Conservation (phyloP, 192 early-diverging fungal genomes). For the Linnemannia hyalina region DNA sequence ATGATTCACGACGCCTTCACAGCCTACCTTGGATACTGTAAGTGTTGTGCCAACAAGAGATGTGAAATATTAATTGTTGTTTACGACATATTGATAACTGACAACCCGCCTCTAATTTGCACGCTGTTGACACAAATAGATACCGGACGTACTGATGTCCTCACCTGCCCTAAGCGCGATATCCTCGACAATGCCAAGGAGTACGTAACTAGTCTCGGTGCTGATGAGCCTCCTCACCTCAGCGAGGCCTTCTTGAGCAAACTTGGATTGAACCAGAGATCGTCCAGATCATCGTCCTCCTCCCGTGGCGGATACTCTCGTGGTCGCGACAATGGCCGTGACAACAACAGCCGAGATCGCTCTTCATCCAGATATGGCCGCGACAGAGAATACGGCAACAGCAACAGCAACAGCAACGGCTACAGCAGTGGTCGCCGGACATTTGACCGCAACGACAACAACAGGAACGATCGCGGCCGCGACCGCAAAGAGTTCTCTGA, state of each 20-base stretch:
- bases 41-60: neutral
- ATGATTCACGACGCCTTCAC: conserved; percentile 68
- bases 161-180: conserved; percentile 53
- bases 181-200: conserved; percentile 50
- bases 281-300: conserved; percentile 4
- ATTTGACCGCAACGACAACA: neutral
- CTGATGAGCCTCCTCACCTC: conserved; percentile 60
- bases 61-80: neutral
- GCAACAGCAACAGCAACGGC: neutral
- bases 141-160: conserved; percentile 53
- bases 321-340: conserved; percentile 5
- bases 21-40: conserved; percentile 68
- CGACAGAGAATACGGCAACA: conserved; percentile 18
- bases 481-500: conserved; percentile 17
- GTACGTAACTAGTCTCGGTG: conserved; percentile 56
- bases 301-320: conserved; percentile 20
- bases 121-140: conserved; percentile 27
- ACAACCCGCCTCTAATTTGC: neutral
- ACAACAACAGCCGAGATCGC: conserved; percentile 11
- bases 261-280: conserved; percentile 52
- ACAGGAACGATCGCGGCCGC: conserved; percentile 13
- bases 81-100: too few species aligned
- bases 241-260: conserved; percentile 55
- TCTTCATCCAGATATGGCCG: conserved; percentile 15
- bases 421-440: neutral